Evolutionary conservation across 2,329 filamentous ascomycete genomes (phyloP), one percentile per base, ranked within the genome.

Genomic region (Aspergillus pseudotamarii): DNA sequence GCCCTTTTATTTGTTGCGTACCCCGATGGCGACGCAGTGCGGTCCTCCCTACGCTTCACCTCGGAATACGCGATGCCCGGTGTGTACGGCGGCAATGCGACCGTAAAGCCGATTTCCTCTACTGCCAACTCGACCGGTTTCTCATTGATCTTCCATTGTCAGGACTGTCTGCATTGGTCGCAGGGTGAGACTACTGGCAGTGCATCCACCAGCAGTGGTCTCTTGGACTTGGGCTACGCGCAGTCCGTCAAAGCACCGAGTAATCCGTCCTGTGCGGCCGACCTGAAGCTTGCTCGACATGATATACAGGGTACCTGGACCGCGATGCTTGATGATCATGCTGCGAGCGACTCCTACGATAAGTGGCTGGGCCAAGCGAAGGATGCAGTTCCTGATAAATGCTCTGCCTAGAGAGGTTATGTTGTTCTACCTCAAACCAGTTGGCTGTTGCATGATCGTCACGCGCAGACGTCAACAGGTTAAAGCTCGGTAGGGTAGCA

Each of bases 61-160:
- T 23, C 46, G 2, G 86, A 86, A 59, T 91, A 90, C 71, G 79
- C 82, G 32, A 78, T 81, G 61, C 89, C 89, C 0, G 80, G 81
- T 0, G 70, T 83, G 36, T 90, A 91, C 75, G 81, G 81, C 0
- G 89, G 89, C 59, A 81, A 86, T 64, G 87, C 88, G 16, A 86
- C 81, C 45, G 73, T 91, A 23, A 88, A 85, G 0, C 83, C 87
- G 66, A 84, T 90, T 64, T 85, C 84, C 21, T 83, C 84, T 10
- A 83, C 78, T 32, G 80, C 89, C 60, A 89, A 84, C 69, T 79
- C 81, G 21, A 86, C 84, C 26, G 79, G 84, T 67, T 91, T 86
- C 73, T 84, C 85, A 56, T 72, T 90, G 57, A 83, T 89, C 19
- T 91, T 89, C 76, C 83, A 86, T 56, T 91, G 89, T 75, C 76